These are phyloP conservation scores for Penicillium sp. DNA, from an alignment of 2,329 filamentous ascomycete species.

Conservation along the genomic window DNA sequence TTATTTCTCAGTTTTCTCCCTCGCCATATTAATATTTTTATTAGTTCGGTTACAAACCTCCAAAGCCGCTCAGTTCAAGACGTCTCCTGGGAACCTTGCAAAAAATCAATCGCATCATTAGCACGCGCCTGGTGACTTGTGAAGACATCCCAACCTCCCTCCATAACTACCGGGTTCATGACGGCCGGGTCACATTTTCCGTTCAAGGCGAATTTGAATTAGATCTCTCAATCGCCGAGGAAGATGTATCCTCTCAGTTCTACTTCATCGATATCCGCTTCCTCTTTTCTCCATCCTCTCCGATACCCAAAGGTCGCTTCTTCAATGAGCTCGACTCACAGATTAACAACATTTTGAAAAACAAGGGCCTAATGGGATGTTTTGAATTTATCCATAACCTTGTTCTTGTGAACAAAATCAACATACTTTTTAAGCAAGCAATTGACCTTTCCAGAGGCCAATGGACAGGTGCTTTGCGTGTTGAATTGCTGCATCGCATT, in stretches of 20 bases:
- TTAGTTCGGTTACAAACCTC: conserved; percentile 72
- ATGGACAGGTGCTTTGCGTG: conserved; percentile 74
- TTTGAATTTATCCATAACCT: conserved; percentile 86
- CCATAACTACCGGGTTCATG: conserved; percentile 69
- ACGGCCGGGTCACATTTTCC: conserved; percentile 85
- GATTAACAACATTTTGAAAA: conserved; percentile 67
- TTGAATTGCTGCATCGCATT: conserved; percentile 76
- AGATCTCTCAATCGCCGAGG: conserved; percentile 84
- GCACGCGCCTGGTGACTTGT: conserved; percentile 77
- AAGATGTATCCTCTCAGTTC: conserved; percentile 77
- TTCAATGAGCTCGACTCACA: conserved; percentile 64
- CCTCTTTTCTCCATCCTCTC: conserved; percentile 66
- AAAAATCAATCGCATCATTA: conserved; percentile 78
- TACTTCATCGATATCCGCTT: conserved; percentile 94
- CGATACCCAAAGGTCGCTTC: conserved; percentile 60
- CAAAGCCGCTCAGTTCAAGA: conserved; percentile 64
- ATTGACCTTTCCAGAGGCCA: conserved; percentile 62
- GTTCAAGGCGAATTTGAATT: conserved; percentile 85
- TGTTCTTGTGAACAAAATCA: conserved; percentile 84
- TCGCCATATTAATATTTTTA: conserved; percentile 17
- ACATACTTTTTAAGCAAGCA: conserved; percentile 74
- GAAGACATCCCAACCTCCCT: conserved; percentile 79
- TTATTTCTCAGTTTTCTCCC: conserved; percentile 11
- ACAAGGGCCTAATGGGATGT: conserved; percentile 71
- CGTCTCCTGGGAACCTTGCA: conserved; percentile 71